phyloP scores from a whole-genome alignment of 257 asterid genomes.

The Eucommia ulmoides region DNA sequence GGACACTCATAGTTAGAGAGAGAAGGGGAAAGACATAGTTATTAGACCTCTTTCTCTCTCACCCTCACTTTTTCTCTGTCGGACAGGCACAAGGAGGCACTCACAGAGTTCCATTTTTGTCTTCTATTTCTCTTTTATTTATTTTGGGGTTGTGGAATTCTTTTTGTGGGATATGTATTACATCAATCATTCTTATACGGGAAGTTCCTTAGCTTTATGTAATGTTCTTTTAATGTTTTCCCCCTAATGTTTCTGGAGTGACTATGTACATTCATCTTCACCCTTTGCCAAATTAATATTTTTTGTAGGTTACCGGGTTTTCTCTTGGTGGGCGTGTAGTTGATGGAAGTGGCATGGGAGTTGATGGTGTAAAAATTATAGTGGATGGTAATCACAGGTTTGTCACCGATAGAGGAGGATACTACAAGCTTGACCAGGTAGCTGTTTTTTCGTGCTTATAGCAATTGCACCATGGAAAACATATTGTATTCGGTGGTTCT shows the following conservation, averaged over 20 bases:
- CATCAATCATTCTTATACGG: too few relatives aligned
- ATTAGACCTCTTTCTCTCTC: too few relatives aligned
- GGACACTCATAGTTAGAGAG: too few relatives aligned
- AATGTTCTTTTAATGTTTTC: neutral
- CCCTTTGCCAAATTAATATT: conserved; percentile 8
- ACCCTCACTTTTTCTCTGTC: too few relatives aligned
- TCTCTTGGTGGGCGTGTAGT: conserved; percentile 98
- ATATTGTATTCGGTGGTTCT: too few relatives aligned
- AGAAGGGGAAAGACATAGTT: too few relatives aligned
- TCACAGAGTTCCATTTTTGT: too few relatives aligned
- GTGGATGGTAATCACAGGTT: conserved; percentile 84
- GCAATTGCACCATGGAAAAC: too few relatives aligned
- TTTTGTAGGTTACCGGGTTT: conserved; percentile 85
- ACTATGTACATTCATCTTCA: conserved; percentile 4
- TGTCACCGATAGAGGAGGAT: conserved; percentile 68
- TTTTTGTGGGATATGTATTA: too few relatives aligned
- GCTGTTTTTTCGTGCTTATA: neutral
- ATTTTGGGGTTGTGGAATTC: too few relatives aligned
- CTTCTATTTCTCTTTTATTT: too few relatives aligned
- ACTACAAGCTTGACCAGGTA: conserved; percentile 98
- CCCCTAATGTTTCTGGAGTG: neutral
- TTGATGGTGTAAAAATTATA: conserved; percentile 50
- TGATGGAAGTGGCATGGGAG: conserved; percentile 74
- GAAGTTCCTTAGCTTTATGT: conserved; percentile 7
- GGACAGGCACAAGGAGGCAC: too few relatives aligned